Evolutionary conservation across 1,139 yeast genomes (phyloP), one percentile per base, ranked within the genome.

Genomic region (Yamadazyma taylorii): DNA sequence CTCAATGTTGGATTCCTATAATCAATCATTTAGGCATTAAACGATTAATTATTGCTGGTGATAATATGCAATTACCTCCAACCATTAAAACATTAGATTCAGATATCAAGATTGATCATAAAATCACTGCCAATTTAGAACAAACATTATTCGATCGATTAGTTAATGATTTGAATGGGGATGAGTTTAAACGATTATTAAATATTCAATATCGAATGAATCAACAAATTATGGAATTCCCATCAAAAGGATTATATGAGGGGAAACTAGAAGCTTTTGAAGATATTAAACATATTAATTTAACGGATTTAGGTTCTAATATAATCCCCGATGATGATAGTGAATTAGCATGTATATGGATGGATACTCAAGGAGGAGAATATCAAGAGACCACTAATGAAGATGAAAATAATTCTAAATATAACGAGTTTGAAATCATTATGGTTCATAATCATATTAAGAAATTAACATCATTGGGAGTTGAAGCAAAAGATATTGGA

Each of bases 1-100:
- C 97, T 1, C 96, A 92, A 52, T 89, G 97, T 55, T 90, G 97
- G 97, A 88, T 92, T 22, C 97, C 98, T 0, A 46, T 92, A n/a
- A 67, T 87, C 12, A 75, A 74, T 34, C 87, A 84, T 50, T 66
- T 76, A 26, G 70, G 78, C 4, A 75, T 81, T 26, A 73, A 73
- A 28, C 72, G 81, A 41, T 58, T 90, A 22, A 78, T 90, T 1
- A 74, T 85, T 21, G 94, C 95, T 0, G 95, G 95, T 36, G 97
- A 90, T 55, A 85, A 88, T 54, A 79, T 81, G 66, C 97, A 90
- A 58, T 64, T 90, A 25, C 90, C 97, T 1, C 90, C 95, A 4
- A 83, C 90, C 0, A 71, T 85, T 5, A 83, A 83, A 40, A 58
- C 66, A 39, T 64, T 52, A 23, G 63, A 60, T 30, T 61, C 62